A percentile compares a stretch with the other conserved stretches of the same genome.
These are phyloP conservation scores for Penicillium sp. DNA, from an alignment of 2,329 filamentous ascomycete species.

Conservation along the genomic window DNA sequence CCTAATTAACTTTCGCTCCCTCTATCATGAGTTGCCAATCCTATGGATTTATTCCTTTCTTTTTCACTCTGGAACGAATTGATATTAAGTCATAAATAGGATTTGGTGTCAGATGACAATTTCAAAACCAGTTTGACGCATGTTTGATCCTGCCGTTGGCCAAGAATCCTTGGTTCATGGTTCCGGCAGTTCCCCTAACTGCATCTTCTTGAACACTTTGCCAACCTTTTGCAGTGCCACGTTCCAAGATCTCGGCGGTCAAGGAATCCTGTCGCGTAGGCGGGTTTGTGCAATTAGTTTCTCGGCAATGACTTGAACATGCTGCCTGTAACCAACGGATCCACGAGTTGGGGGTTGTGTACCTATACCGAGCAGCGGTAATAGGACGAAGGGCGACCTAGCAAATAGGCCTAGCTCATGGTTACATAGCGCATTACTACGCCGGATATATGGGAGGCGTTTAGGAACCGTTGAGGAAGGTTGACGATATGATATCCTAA, in stretches of 20 bases:
- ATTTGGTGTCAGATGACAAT: background rate
- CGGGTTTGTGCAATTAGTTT: conserved; percentile 1
- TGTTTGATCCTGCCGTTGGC: background rate
- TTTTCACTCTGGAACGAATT: background rate
- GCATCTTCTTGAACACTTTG: conserved; percentile 14
- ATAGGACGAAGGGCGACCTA: background rate
- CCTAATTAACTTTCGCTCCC: background rate
- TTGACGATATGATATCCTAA: too few species aligned
- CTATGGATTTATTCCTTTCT: background rate
- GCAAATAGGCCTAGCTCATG: too few species aligned
- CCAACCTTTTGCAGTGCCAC: conserved; percentile 15
- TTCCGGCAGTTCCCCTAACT: conserved; percentile 16
- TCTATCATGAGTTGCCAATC: background rate
- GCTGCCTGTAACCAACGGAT: background rate
- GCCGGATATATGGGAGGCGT: too few species aligned
- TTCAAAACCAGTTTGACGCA: background rate
- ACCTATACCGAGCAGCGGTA: background rate
- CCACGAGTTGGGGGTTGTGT: background rate
- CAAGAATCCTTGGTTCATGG: conserved; percentile 9
- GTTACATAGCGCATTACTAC: too few species aligned
- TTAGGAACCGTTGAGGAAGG: too few species aligned
- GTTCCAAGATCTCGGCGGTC: conserved; percentile 21
- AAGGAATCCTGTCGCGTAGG: conserved; percentile 6
- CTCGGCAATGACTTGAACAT: background rate
- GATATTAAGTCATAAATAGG: background rate